Evolutionary conservation across 768 basidiomycete species (phyloP).

Genomic region (Trichaptum fuscoviolaceum): DNA sequence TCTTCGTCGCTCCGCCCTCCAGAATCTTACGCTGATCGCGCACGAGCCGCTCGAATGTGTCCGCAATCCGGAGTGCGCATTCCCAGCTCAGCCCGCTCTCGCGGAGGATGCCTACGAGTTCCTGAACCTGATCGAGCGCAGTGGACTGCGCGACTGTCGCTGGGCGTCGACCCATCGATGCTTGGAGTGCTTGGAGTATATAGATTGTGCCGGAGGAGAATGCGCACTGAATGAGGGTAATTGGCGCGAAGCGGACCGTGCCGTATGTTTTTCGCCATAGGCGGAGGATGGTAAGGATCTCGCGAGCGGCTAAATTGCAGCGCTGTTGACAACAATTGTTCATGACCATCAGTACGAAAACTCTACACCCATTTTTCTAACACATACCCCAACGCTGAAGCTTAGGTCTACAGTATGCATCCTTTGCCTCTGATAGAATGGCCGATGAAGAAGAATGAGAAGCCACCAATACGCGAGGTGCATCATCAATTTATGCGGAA

Average conservation of each 20-base stretch:
- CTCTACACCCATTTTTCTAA: not conserved
- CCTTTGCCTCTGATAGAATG: conserved; percentile 30
- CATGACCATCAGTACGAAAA: conserved; percentile 5
- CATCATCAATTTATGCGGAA: conserved; percentile 51
- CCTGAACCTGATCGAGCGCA: conserved; percentile 37
- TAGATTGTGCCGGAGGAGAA: conserved; percentile 59
- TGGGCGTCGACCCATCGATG: conserved; percentile 38
- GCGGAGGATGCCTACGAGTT: conserved; percentile 45
- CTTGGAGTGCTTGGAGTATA: conserved; percentile 49
- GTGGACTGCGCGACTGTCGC: conserved; percentile 42
- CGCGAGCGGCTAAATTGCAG: conserved; percentile 49
- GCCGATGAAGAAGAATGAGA: conserved; percentile 56
- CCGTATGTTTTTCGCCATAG: conserved; percentile 46
- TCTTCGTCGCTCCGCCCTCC: not conserved
- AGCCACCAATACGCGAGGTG: conserved; percentile 56
- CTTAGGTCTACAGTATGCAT: conserved; percentile 27
- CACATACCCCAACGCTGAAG: not conserved
- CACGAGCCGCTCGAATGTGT: conserved; percentile 40
- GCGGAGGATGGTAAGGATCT: conserved; percentile 47
- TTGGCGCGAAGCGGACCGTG: conserved; percentile 49
- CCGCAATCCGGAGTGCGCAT: conserved; percentile 44
- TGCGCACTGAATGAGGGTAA: conserved; percentile 50
- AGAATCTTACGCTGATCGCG: conserved; percentile 26
- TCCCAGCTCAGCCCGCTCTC: conserved; percentile 52
- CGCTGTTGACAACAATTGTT: conserved; percentile 29